A percentile compares a stretch with the other conserved stretches of the same genome.
Evolutionary conservation across 2,329 filamentous ascomycete genomes (phyloP).

Genomic region (Colletotrichum tropicicola): DNA sequence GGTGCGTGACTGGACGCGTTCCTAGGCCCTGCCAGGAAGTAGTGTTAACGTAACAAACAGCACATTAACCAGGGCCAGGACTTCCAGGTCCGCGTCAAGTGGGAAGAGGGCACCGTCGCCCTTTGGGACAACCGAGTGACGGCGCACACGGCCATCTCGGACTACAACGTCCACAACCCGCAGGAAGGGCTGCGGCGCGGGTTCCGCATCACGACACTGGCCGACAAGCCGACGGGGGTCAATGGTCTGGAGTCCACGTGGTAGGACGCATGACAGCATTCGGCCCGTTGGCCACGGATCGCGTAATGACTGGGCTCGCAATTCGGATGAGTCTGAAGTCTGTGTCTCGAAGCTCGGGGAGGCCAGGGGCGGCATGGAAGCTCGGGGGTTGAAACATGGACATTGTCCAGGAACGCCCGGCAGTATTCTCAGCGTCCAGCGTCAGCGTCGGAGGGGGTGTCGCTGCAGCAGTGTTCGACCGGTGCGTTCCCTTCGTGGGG

Average conservation of each 20-base stretch:
- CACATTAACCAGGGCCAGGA: slow-evolving; percentile 67
- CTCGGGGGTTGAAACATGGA: slow-evolving; percentile 13
- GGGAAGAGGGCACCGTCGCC: slow-evolving; percentile 71
- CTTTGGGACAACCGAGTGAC: slow-evolving; percentile 74
- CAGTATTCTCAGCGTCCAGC: background rate
- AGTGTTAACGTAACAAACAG: slow-evolving; percentile 19
- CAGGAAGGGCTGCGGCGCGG: slow-evolving; percentile 51
- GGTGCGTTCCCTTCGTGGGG: background rate
- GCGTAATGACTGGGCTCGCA: background rate
- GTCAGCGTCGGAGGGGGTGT: background rate
- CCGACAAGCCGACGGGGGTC: slow-evolving; percentile 47
- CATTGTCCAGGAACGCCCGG: background rate
- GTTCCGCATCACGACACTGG: slow-evolving; percentile 50
- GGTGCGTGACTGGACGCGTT: slow-evolving; percentile 27
- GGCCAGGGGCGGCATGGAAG: background rate
- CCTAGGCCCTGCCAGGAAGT: background rate
- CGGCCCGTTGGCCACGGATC: background rate
- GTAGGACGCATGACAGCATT: slow-evolving; percentile 32
- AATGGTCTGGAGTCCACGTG: slow-evolving; percentile 46
- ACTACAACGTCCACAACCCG: slow-evolving; percentile 50
- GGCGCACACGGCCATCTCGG: slow-evolving; percentile 52
- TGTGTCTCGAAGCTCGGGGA: background rate
- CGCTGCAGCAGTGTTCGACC: background rate
- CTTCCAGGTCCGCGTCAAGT: slow-evolving; percentile 73
- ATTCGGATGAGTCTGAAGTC: background rate